Conservation (phyloP, 2,329 filamentous ascomycete genomes). For the Diaporthe eres region DNA sequence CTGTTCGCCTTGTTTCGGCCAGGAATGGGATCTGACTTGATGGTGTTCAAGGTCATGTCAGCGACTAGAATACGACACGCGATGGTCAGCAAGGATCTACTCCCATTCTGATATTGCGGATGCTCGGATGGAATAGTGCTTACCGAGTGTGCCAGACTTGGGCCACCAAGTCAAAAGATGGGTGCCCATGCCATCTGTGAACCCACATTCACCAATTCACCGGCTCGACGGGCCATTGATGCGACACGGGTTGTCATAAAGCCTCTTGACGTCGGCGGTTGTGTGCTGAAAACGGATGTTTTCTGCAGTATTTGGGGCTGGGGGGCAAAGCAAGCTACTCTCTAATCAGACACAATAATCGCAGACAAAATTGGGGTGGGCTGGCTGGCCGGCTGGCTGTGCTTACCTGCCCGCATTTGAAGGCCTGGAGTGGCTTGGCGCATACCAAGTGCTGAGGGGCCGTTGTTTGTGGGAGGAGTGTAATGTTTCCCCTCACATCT, state of each 20-base stretch:
- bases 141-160: not conserved
- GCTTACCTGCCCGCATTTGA: constrained; percentile 24
- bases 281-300: not conserved
- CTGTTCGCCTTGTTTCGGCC: not conserved
- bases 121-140: constrained; percentile 13
- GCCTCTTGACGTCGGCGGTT: not conserved
- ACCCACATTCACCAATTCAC: not conserved
- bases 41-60: not conserved
- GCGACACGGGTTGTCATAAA: not conserved
- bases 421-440: constrained; percentile 2
- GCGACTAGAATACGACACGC: constrained; percentile 2
- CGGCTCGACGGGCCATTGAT: not conserved
- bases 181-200: not conserved
- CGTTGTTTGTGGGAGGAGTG: not conserved
- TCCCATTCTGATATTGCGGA: not conserved
- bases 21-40: not conserved
- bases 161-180: not conserved
- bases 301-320: not conserved
- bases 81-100: constrained; percentile 17
- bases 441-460: constrained; percentile 29
- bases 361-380: not conserved
- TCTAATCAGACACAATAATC: not conserved
- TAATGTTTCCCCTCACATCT: constrained; percentile 19
- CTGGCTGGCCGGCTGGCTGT: constrained; percentile 19
- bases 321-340: constrained; percentile 1